These are phyloP conservation scores for Cudoniella acicularis DNA, from an alignment of 495 filamentous ascomycete species.

Conservation along the genomic window DNA sequence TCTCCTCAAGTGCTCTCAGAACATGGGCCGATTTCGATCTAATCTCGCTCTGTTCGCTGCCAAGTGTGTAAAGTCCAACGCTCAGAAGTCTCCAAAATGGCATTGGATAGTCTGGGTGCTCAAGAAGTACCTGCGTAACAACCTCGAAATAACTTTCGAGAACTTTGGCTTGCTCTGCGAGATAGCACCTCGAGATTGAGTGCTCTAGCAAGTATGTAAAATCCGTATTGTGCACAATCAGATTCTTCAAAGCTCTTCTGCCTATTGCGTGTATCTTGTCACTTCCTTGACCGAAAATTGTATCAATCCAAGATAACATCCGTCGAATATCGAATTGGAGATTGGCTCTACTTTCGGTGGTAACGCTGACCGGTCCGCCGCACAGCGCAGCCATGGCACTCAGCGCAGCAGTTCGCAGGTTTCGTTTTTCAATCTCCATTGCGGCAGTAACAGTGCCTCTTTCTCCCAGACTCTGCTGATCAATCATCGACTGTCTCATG, in stretches of 20 bases:
- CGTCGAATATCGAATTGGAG: slow-evolving; percentile 88
- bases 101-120: slow-evolving; percentile 72
- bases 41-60: slow-evolving; percentile 83
- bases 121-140: slow-evolving; percentile 78
- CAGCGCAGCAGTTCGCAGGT: slow-evolving; percentile 82
- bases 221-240: slow-evolving; percentile 86
- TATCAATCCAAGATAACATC: slow-evolving; percentile 91
- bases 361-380: slow-evolving; percentile 84
- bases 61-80: slow-evolving; percentile 84
- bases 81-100: slow-evolving; percentile 88
- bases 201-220: slow-evolving; percentile 79
- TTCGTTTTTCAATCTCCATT: slow-evolving; percentile 94
- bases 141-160: slow-evolving; percentile 96
- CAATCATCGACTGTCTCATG: slow-evolving; percentile 77
- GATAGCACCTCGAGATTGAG: slow-evolving; percentile 85
- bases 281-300: slow-evolving; percentile 84
- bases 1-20: slow-evolving; percentile 77
- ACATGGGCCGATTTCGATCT: slow-evolving; percentile 85
- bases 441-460: slow-evolving; percentile 73
- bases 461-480: slow-evolving; percentile 58
- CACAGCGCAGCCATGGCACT: slow-evolving; percentile 96
- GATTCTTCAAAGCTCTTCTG: slow-evolving; percentile 80
- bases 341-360: slow-evolving; percentile 74
- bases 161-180: slow-evolving; percentile 70
- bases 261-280: slow-evolving; percentile 93